Evolutionary conservation across 306 rosid species (phyloP), one percentile per base, ranked within the genome.

Genomic region (Inga laurina): DNA sequence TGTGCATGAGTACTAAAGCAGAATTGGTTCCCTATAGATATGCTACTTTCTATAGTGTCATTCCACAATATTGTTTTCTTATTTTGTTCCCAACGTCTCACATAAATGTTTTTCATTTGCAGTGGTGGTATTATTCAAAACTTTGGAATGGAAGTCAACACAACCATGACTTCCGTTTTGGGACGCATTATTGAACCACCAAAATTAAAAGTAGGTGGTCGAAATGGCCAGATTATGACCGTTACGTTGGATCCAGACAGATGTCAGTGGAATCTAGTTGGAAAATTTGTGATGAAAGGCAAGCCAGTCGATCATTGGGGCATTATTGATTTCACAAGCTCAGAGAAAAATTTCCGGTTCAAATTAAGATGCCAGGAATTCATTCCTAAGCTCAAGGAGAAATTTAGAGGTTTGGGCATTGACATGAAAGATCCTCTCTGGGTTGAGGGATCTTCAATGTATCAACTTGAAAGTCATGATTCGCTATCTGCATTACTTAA

Each of bases 141-240:
- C 76, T 93, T 92, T 85, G 98, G 93, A 78, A 82, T 93, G 83
- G 87, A 85, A 37, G 92, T 92, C 41, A 76, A 82, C 82, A 87
- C 51, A 43, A 71, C 80, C 83, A 89, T 93, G 94, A 90, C 93
- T 80, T 48, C 77, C 37, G 88, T 90, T 24, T 67, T 32, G 14
- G 98, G 91, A 75, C 94, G 94, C 34, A 88, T 94, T 52, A 88
- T 94, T 81, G 88, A 77, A 24, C 97, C 98, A 18, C 98, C 98
- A 35, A 88, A 59, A 70, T 78, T 94, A 88, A 92, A 86, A 82
- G 45, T 92, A 45, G 91, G 93, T n/a, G 84, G 83, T 85, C 74
- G 81, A 13, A 82, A 78, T 78, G 98, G 97, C 66, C 84, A 71
- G 85, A 46, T 35, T 51, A 72, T 68, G 35, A 89, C 75, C 27